These are phyloP conservation scores for Pulveroboletus sp. DNA, from an alignment of 768 basidiomycete species.

Conservation along the genomic window DNA sequence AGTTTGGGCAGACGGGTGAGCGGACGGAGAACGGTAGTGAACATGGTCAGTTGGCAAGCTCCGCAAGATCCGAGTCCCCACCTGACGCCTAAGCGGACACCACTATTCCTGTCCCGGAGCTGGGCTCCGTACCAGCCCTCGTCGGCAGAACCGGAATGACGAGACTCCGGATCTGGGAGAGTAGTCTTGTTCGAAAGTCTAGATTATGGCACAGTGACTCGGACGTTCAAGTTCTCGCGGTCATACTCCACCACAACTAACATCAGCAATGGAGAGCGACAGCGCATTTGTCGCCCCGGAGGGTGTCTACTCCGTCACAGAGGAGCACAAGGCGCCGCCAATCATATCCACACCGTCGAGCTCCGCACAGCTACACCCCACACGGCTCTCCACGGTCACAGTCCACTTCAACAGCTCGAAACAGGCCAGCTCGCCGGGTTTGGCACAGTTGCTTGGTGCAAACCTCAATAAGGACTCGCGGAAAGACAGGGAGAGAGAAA, in stretches of 20 bases:
- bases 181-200: no score
- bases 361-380: slow-evolving; percentile 45
- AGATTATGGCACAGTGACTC: no score
- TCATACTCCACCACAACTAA: slow-evolving; percentile 6
- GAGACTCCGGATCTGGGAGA: background rate
- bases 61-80: slow-evolving; percentile 27
- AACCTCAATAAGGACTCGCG: slow-evolving; percentile 55
- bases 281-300: slow-evolving; percentile 85
- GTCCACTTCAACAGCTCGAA: slow-evolving; percentile 62
- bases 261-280: slow-evolving; percentile 66
- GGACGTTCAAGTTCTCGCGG: slow-evolving; percentile 13
- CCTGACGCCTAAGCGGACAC: slow-evolving; percentile 10
- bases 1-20: slow-evolving; percentile 13
- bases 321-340: slow-evolving; percentile 76
- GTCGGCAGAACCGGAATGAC: background rate
- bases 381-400: slow-evolving; percentile 57
- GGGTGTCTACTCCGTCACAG: slow-evolving; percentile 84
- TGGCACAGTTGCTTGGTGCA: slow-evolving; percentile 65
- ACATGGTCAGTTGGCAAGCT: slow-evolving; percentile 22
- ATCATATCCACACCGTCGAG: slow-evolving; percentile 38
- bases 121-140: background rate
- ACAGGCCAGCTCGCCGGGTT: slow-evolving; percentile 50
- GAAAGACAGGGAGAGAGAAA: slow-evolving; percentile 39
- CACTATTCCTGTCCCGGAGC: background rate
- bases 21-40: slow-evolving; percentile 15